Conservation (phyloP, 2,329 filamentous ascomycete genomes). For the Neoarthrinium moseri region DNA sequence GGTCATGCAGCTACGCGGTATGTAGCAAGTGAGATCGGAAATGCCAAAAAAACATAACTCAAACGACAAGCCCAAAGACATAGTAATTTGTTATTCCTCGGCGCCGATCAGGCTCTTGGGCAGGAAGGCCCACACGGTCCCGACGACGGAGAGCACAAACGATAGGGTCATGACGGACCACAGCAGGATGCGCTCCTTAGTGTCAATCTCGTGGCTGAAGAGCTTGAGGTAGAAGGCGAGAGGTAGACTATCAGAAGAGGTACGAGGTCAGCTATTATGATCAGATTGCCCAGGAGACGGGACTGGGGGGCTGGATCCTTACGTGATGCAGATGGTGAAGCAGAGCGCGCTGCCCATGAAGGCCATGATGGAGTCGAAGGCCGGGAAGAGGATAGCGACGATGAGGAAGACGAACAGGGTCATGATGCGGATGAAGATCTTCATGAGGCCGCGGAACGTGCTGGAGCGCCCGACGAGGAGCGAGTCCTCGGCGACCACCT, state of each 20-base stretch:
- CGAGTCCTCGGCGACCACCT: constrained; percentile 43
- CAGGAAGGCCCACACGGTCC: constrained; percentile 85
- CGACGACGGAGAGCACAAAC: constrained; percentile 67
- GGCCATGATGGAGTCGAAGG: constrained; percentile 88
- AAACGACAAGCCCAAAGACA: neutral
- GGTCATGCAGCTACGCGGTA: too few relatives aligned
- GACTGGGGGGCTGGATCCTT: constrained; percentile 22
- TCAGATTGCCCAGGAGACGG: neutral
- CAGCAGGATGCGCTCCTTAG: constrained; percentile 62
- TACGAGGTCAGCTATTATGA: neutral
- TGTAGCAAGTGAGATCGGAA: too few relatives aligned
- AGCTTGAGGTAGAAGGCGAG: constrained; percentile 88
- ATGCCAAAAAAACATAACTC: neutral
- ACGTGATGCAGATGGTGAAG: constrained; percentile 90
- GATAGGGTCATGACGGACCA: constrained; percentile 71
- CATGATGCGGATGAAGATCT: constrained; percentile 60
- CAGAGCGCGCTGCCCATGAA: constrained; percentile 87
- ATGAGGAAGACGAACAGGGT: constrained; percentile 71
- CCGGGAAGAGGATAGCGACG: constrained; percentile 69
- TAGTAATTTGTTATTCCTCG: neutral
- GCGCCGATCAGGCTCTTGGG: constrained; percentile 70
- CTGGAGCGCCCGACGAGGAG: constrained; percentile 52
- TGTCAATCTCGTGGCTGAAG: constrained; percentile 70
- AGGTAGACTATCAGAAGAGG: constrained; percentile 58
- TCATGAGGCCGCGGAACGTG: constrained; percentile 56